phyloP scores from a whole-genome alignment of 495 filamentous ascomycete genomes.

The Tuber borchii region DNA sequence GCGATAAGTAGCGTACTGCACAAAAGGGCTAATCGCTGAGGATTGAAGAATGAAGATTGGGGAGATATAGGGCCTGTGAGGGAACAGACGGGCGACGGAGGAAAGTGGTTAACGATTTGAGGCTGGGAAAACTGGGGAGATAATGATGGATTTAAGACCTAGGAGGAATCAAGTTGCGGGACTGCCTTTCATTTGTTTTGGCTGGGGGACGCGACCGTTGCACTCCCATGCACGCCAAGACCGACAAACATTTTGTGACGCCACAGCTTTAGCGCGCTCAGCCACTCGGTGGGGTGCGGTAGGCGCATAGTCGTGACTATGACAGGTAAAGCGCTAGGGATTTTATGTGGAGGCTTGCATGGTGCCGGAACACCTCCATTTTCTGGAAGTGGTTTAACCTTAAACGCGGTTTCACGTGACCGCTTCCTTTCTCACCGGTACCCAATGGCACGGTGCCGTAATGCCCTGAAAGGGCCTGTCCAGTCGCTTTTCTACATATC shows the following conservation, averaged over 20 bases:
- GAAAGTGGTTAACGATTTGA: neutral
- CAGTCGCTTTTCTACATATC: neutral
- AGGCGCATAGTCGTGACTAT: too few relatives aligned
- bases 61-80: neutral
- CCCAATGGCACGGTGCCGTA: too few relatives aligned
- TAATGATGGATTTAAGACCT: neutral
- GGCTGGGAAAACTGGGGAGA: neutral
- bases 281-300: too few relatives aligned
- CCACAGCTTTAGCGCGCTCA: neutral
- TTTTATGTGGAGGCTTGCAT: too few relatives aligned
- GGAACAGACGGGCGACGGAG: neutral
- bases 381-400: neutral
- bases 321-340: too few relatives aligned
- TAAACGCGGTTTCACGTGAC: neutral
- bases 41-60: neutral
- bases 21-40: neutral
- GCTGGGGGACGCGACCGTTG: conserved; percentile 1
- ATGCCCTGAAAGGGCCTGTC: too few relatives aligned
- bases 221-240: neutral
- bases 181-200: neutral
- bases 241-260: neutral
- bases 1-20: neutral
- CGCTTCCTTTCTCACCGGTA: neutral
- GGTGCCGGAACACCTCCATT: too few relatives aligned
- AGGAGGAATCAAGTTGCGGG: neutral